phyloP scores from a whole-genome alignment of 1,139 yeast species.

The Blastobotrys malaysiensis region DNA sequence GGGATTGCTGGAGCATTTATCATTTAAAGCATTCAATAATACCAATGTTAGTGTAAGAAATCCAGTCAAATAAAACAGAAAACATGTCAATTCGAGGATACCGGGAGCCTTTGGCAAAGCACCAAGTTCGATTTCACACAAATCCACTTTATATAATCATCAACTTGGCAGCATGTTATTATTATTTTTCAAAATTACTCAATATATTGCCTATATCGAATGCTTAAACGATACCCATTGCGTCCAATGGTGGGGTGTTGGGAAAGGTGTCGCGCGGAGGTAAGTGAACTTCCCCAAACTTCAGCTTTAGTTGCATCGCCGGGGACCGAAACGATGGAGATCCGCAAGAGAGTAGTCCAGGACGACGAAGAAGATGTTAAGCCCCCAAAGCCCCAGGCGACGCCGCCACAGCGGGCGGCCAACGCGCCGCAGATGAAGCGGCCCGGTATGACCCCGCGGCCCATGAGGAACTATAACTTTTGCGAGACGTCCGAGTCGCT shows the following conservation, averaged over 20 bases:
- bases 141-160: too few relatives aligned
- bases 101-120: too few relatives aligned
- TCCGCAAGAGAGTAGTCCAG: slow-evolving; percentile 27
- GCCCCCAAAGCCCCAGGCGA: slow-evolving; percentile 1
- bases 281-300: neutral
- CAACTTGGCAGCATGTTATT: too few relatives aligned
- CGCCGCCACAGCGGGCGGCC: neutral
- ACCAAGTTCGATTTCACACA: too few relatives aligned
- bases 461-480: slow-evolving; percentile 21
- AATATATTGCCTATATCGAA: too few relatives aligned
- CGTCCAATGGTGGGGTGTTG: neutral
- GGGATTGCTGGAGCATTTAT: too few relatives aligned
- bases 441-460: slow-evolving; percentile 3
- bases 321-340: neutral
- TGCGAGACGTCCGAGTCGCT: slow-evolving; percentile 70
- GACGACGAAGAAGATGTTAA: slow-evolving; percentile 26
- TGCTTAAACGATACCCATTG: too few relatives aligned
- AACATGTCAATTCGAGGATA: too few relatives aligned
- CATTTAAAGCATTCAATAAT: too few relatives aligned
- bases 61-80: too few relatives aligned
- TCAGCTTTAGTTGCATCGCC: neutral
- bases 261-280: neutral
- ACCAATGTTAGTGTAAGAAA: too few relatives aligned
- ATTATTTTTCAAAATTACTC: too few relatives aligned
- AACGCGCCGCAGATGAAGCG: slow-evolving; percentile 3